A percentile compares a stretch with the other conserved stretches of the same genome.
phyloP scores from a whole-genome alignment of 1,139 yeast genomes.

The Sugiyamaella grinbergsii region DNA sequence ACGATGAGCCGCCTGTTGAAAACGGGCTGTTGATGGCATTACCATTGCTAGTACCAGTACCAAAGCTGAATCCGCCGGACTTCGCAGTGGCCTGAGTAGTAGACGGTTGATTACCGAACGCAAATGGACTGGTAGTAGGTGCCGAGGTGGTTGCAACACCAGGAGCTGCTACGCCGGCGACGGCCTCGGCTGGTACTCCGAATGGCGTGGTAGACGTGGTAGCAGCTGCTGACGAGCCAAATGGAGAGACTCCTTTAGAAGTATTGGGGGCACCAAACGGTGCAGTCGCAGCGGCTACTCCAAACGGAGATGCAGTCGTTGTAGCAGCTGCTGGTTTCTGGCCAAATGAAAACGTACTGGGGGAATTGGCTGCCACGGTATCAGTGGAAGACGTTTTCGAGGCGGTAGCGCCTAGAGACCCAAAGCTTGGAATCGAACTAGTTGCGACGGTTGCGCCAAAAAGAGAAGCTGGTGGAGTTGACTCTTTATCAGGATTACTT shows the following conservation, averaged over 20 bases:
- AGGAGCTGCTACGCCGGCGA: no score
- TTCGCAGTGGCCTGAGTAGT: constrained; percentile 4
- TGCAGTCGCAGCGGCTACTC: not conserved
- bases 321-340: constrained; percentile 1
- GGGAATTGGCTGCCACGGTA: not conserved
- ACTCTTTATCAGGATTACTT: no score
- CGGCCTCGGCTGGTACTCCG: no score
- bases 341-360: not conserved
- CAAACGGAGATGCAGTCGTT: not conserved
- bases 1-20: no score
- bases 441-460: constrained; percentile 3
- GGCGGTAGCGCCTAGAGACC: not conserved
- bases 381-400: constrained; percentile 1
- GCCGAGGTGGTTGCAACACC: constrained; percentile 2
- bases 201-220: no score
- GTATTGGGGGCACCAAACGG: no score
- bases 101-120: constrained; percentile 18
- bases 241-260: no score
- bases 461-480: constrained; percentile 11
- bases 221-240: constrained; percentile 2
- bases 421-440: not conserved
- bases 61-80: constrained; percentile 4
- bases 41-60: constrained; percentile 13
- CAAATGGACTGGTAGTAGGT: constrained; percentile 14
- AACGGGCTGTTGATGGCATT: no score